Conservation (phyloP, 2,329 filamentous ascomycete species). For the Fusarium austroafricanum region DNA sequence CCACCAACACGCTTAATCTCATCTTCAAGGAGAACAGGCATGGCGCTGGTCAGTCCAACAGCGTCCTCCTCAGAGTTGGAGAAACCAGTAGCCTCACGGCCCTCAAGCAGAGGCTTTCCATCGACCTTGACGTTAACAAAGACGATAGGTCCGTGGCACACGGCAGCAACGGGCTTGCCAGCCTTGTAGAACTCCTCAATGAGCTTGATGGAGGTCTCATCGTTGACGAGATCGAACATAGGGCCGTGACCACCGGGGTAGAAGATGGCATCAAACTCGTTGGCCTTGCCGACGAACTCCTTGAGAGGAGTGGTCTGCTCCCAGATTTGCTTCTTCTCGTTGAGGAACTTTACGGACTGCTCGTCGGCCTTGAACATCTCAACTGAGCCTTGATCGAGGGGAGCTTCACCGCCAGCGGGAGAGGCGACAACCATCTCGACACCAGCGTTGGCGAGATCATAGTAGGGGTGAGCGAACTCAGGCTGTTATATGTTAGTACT, state of each 20-base stretch:
- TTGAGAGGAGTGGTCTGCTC: constrained; percentile 70
- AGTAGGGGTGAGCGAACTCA: constrained; percentile 74
- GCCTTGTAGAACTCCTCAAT: constrained; percentile 71
- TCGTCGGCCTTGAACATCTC: constrained; percentile 66
- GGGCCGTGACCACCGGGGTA: constrained; percentile 69
- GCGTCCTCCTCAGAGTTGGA: constrained; percentile 67
- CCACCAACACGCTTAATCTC: constrained; percentile 64
- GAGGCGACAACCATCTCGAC: constrained; percentile 69
- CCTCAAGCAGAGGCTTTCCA: constrained; percentile 66
- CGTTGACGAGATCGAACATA: constrained; percentile 74
- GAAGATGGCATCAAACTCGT: constrained; percentile 72
- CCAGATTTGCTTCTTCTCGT: constrained; percentile 69
- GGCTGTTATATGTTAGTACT: constrained; percentile 52
- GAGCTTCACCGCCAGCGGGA: constrained; percentile 70
- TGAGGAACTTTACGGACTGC: constrained; percentile 64
- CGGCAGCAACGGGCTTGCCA: constrained; percentile 72
- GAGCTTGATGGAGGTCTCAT: constrained; percentile 67
- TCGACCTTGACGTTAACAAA: constrained; percentile 68
- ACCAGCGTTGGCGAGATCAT: constrained; percentile 59
- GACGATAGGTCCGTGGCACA: constrained; percentile 76
- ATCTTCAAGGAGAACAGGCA: constrained; percentile 71
- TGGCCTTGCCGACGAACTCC: constrained; percentile 65
- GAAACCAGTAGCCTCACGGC: constrained; percentile 71
- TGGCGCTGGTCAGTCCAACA: constrained; percentile 59
- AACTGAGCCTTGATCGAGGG: constrained; percentile 70